A percentile compares a stretch with the other conserved stretches of the same genome.
Conservation (phyloP, 108 stramenopile genomes). For the Aureococcus anophagefferens region DNA sequence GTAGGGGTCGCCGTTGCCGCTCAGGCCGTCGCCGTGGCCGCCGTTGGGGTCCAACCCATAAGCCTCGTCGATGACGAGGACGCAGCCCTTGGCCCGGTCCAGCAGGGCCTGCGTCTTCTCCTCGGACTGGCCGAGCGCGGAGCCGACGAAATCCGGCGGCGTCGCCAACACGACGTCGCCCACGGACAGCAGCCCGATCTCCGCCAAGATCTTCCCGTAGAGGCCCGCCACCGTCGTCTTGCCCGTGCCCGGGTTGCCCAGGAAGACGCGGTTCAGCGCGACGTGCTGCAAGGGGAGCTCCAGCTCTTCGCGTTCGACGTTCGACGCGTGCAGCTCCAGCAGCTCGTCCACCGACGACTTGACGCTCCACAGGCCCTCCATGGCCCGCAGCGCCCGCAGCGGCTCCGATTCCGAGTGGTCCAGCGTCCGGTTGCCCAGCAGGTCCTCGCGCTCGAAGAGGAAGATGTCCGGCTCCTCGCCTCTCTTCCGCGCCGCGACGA, state of each 20-base stretch:
- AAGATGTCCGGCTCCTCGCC: too few relatives aligned
- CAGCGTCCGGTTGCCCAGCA: conserved; percentile 34
- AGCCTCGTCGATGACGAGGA: conserved; percentile 67
- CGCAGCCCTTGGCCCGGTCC: conserved; percentile 45
- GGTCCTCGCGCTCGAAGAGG: conserved; percentile 52
- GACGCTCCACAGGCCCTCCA: conserved; percentile 27
- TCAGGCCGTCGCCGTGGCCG: background rate
- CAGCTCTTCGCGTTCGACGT: conserved; percentile 25
- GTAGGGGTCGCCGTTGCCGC: background rate
- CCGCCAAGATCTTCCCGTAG: conserved; percentile 49
- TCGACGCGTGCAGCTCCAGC: conserved; percentile 21
- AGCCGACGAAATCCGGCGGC: conserved; percentile 54
- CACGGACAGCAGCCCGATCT: conserved; percentile 56
- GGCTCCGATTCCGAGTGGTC: conserved; percentile 4
- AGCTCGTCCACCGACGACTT: conserved; percentile 22
- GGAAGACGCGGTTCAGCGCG: conserved; percentile 52
- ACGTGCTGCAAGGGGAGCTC: conserved; percentile 21
- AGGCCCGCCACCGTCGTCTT: conserved; percentile 60
- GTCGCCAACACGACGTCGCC: conserved; percentile 55
- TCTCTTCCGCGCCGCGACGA: background rate
- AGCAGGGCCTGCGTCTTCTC: conserved; percentile 34
- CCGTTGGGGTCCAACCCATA: conserved; percentile 34
- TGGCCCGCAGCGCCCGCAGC: conserved; percentile 11
- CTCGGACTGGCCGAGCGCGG: conserved; percentile 41
- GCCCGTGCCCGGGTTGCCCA: conserved; percentile 67